phyloP scores from a whole-genome alignment of 1,284 basidiomycete genomes.

The Ceratobasidium sp. region DNA sequence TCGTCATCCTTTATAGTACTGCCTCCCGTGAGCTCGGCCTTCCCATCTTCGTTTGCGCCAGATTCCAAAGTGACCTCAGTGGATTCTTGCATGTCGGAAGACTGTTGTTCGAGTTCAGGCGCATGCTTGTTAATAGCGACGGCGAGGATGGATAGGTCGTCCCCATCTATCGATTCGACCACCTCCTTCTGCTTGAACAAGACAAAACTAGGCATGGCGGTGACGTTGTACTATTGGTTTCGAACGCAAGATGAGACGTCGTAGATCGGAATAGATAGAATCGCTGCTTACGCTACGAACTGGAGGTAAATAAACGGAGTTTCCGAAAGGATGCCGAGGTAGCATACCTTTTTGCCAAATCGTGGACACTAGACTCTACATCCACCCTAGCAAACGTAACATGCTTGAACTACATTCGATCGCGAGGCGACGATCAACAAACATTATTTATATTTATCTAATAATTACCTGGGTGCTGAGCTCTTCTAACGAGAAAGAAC shows the following conservation, averaged over 20 bases:
- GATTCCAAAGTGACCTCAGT: too few relatives aligned
- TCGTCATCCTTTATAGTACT: too few relatives aligned
- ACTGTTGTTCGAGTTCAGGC: neutral
- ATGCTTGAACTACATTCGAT: neutral
- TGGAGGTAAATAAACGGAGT: neutral
- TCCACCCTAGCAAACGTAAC: neutral
- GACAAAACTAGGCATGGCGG: neutral
- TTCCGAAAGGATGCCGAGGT: neutral
- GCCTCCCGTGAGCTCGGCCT: too few relatives aligned
- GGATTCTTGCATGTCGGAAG: too few relatives aligned
- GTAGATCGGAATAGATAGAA: too few relatives aligned
- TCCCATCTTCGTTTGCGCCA: too few relatives aligned
- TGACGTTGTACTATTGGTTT: neutral
- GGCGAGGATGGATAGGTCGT: neutral
- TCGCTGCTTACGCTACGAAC: neutral
- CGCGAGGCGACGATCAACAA: neutral
- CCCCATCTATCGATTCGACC: neutral
- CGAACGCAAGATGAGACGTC: too few relatives aligned
- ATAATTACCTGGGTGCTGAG: neutral
- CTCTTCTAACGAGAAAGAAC: neutral
- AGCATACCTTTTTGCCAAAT: neutral
- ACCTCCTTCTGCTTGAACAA: neutral
- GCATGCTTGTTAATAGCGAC: neutral
- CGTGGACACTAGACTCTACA: neutral
- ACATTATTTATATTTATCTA: neutral